Evolutionary conservation across 768 basidiomycete genomes (phyloP).

Genomic region (Macrolepiota dolichaula): DNA sequence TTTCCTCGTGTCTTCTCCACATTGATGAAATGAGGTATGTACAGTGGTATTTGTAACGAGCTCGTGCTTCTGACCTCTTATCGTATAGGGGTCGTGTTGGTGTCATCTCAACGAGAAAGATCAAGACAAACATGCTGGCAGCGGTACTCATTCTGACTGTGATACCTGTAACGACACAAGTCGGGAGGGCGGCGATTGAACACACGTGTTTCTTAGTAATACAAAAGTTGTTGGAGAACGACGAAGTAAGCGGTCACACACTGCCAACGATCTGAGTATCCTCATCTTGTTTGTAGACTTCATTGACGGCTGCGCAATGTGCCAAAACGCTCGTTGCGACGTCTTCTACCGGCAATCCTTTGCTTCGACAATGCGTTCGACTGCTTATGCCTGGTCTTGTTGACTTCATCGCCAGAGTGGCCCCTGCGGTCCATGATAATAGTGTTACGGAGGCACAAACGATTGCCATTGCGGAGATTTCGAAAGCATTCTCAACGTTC

Average conservation of each 20-base stretch:
- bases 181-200: constrained; percentile 76
- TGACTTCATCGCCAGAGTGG: constrained; percentile 71
- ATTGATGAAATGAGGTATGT: constrained; percentile 89
- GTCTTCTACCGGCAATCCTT: constrained; percentile 58
- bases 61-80: not conserved
- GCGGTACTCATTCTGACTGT: constrained; percentile 83
- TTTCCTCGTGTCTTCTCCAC: constrained; percentile 84
- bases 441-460: constrained; percentile 52
- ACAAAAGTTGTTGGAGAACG: constrained; percentile 67
- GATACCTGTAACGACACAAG: constrained; percentile 58
- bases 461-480: constrained; percentile 70
- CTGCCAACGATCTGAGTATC: not conserved
- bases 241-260: constrained; percentile 49
- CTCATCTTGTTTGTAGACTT: constrained; percentile 42
- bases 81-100: constrained; percentile 75
- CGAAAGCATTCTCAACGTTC: constrained; percentile 75
- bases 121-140: constrained; percentile 88
- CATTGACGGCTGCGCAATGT: constrained; percentile 87
- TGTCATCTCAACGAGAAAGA: constrained; percentile 70
- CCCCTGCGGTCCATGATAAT: constrained; percentile 57
- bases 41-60: not conserved
- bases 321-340: constrained; percentile 79
- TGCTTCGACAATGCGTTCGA: constrained; percentile 69
- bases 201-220: constrained; percentile 82
- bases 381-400: constrained; percentile 79